These are phyloP conservation scores for Claviceps digitariae DNA, from an alignment of 2,329 filamentous ascomycete genomes.

Conservation along the genomic window DNA sequence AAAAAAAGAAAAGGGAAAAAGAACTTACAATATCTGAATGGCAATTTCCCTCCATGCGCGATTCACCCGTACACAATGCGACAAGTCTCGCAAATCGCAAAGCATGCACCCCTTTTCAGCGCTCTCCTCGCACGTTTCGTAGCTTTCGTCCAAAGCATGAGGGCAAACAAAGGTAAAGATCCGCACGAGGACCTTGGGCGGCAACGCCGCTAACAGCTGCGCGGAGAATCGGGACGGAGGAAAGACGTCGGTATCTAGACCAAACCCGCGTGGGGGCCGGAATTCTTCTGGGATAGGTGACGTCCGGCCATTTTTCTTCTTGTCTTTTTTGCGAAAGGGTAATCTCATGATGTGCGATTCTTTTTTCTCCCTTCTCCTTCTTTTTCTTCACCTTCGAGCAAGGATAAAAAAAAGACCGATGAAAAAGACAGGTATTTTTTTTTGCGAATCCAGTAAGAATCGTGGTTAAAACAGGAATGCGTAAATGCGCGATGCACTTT, in stretches of 20 bases:
- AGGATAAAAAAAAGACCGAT: no score
- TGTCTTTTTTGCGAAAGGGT: conserved; percentile 24
- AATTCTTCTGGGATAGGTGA: conserved; percentile 16
- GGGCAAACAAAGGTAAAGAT: conserved; percentile 79
- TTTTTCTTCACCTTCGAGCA: neutral
- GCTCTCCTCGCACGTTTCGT: conserved; percentile 72
- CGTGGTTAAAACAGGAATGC: neutral
- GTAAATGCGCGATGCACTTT: neutral
- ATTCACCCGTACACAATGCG: conserved; percentile 63
- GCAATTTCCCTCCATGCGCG: conserved; percentile 52
- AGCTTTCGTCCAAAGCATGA: conserved; percentile 62
- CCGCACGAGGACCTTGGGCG: conserved; percentile 53
- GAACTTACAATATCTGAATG: conserved; percentile 46
- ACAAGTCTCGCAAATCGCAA: conserved; percentile 80
- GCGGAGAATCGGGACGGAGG: conserved; percentile 29
- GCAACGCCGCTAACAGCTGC: conserved; percentile 39
- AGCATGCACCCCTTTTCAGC: conserved; percentile 79
- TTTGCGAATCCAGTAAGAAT: no score
- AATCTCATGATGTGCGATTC: conserved; percentile 19
- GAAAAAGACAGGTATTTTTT: no score
- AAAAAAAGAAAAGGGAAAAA: neutral
- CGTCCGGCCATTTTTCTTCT: conserved; percentile 18
- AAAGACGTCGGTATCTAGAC: conserved; percentile 15
- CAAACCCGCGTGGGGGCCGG: conserved; percentile 13
- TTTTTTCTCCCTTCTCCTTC: neutral